Base-by-base conservation (phyloP, 148 eudicot species). In the Rhododendron simsii region DNA sequence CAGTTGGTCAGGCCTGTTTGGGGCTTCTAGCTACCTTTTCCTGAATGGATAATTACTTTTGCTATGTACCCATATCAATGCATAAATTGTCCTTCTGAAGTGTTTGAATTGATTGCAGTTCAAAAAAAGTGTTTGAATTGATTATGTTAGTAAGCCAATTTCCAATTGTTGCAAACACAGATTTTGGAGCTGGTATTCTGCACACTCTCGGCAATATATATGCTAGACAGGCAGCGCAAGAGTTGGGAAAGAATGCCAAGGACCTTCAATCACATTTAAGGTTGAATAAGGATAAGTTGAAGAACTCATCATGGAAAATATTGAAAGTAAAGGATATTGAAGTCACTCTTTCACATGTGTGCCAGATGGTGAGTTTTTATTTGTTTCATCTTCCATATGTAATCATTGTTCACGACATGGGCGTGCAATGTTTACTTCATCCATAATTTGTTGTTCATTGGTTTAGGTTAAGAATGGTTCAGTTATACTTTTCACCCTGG, bases 301-400 rank as follows among this genome's bases (percentile, higher is more conserved):
- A 94, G 95, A 94, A 88, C 91, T 97, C 99, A 2, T 80, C 95
- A 1, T 97, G 99, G 99, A 97, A 97, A n/a, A n/a, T n/a, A 85
- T 79, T 97, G 89, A 95, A 97, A 89, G 98, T 95, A 1, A 98
- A 94, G n/a, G 98, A 97, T 84, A 95, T 97, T 63, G 99, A 97
- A 92, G 91, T 95, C 84, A 97, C 99, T 75, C 94, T 97, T 48
- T 83, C 91, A 57, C 98, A 97, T 83, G 99, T 97, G 18, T 97
- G 98, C 85, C 98, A 97, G 88, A 92, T 94, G 98, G 98, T 97
- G 75, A 85, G 91, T 78, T 20, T 75, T 20, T 61, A 20, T 75
- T 20, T 51, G n/a, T 84, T 37, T 87, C 78, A 21, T 63, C 59
- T 2, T 26, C 41, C 41, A 73, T 51, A 2, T 37, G 11, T 57